A percentile compares a stretch with the other conserved stretches of the same genome.
Evolutionary conservation across 1,139 yeast genomes (phyloP).

Genomic region (Kazachstania sp.): DNA sequence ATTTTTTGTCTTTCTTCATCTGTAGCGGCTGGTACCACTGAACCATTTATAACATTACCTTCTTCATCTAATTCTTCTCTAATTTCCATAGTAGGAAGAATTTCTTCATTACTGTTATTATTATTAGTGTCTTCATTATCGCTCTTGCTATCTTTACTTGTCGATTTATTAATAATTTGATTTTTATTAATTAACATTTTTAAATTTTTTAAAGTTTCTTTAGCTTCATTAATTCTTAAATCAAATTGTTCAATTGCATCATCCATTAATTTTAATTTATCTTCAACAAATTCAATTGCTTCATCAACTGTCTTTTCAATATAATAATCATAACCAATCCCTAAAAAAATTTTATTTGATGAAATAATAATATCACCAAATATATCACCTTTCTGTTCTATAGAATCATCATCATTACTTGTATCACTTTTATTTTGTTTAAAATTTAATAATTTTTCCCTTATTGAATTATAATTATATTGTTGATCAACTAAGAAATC

Average conservation of each 20-base stretch:
- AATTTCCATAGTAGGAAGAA: conserved; percentile 68
- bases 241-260: conserved; percentile 36
- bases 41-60: conserved; percentile 48
- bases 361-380: conserved; percentile 31
- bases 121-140: conserved; percentile 3
- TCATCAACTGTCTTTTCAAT: conserved; percentile 39
- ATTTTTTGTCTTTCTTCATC: conserved; percentile 12
- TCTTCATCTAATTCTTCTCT: conserved; percentile 79
- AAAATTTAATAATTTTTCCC: conserved; percentile 20
- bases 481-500: conserved; percentile 27
- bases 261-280: conserved; percentile 35
- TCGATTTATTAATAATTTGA: background rate
- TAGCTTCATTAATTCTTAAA: conserved; percentile 40
- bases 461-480: conserved; percentile 27
- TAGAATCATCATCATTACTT: conserved; percentile 7
- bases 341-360: conserved; percentile 35
- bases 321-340: conserved; percentile 55
- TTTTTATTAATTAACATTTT: conserved; percentile 27
- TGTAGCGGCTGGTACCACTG: conserved; percentile 32
- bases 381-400: conserved; percentile 26
- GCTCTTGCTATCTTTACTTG: too few species aligned
- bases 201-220: conserved; percentile 30
- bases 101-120: conserved; percentile 29
- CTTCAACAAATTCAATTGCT: conserved; percentile 40
- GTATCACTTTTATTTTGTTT: conserved; percentile 3